Conservation (phyloP, 1,139 yeast species). For the Diutina ranongensis region DNA sequence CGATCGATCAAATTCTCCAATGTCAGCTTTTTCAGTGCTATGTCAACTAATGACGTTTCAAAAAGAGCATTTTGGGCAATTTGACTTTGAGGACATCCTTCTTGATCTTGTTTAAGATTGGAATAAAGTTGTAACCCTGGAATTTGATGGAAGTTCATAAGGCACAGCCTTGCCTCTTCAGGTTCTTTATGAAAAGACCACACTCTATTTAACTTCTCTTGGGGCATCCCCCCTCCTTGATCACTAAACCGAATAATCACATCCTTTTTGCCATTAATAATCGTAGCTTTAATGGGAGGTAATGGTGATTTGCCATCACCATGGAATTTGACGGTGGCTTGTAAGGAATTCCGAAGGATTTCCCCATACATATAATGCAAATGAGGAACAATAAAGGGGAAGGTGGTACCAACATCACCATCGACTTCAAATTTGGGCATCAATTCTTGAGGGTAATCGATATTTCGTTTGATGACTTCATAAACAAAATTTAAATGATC, state of each 20-base stretch:
- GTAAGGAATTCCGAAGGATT: slow-evolving; percentile 70
- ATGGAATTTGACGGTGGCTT: slow-evolving; percentile 53
- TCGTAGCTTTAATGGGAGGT: slow-evolving; percentile 63
- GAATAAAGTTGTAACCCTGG: slow-evolving; percentile 45
- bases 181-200: slow-evolving; percentile 82
- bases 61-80: slow-evolving; percentile 12
- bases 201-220: slow-evolving; percentile 43
- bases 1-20: slow-evolving; percentile 45
- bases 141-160: slow-evolving; percentile 53
- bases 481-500: slow-evolving; percentile 48
- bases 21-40: slow-evolving; percentile 27
- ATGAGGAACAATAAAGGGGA: slow-evolving; percentile 81
- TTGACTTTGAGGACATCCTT: slow-evolving; percentile 6
- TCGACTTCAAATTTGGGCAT: slow-evolving; percentile 70
- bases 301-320: slow-evolving; percentile 21
- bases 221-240: slow-evolving; percentile 76
- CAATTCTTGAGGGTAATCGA: slow-evolving; percentile 42
- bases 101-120: slow-evolving; percentile 18
- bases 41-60: slow-evolving; percentile 29
- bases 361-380: slow-evolving; percentile 80
- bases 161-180: slow-evolving; percentile 40
- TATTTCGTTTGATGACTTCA: slow-evolving; percentile 31
- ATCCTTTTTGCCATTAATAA: slow-evolving; percentile 54
- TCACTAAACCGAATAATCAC: slow-evolving; percentile 75
- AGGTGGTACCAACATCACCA: slow-evolving; percentile 50